These are phyloP conservation scores for Rhododendron simsii DNA, from an alignment of 148 eudicot genomes.

Conservation along the genomic window DNA sequence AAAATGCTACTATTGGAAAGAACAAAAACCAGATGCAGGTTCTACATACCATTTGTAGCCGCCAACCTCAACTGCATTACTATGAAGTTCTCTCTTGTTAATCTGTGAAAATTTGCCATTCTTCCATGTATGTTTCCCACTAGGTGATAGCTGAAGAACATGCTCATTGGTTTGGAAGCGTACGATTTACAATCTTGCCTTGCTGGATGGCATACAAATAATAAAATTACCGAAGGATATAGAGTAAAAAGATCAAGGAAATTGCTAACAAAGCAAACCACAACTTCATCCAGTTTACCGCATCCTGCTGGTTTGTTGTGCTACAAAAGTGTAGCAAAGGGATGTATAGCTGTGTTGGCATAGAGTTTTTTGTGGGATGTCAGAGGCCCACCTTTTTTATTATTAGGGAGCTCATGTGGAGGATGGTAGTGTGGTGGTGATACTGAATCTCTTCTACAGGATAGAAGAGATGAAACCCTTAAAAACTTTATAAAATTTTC, in stretches of 20 bases:
- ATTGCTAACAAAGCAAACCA: not conserved
- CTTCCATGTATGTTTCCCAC: too few relatives aligned
- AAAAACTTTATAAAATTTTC: not conserved
- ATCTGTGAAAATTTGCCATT: too few relatives aligned
- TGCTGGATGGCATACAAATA: not conserved
- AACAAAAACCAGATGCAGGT: not conserved
- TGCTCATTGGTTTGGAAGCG: not conserved
- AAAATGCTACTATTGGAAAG: not conserved
- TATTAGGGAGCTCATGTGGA: not conserved
- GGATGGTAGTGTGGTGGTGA: not conserved
- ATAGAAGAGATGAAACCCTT: not conserved
- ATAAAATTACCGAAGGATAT: not conserved
- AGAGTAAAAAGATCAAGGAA: not conserved
- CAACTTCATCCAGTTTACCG: not conserved
- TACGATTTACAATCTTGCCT: not conserved
- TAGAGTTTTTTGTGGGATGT: not conserved
- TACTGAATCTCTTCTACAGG: not conserved
- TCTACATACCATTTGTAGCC: constrained; percentile 24
- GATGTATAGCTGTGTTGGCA: not conserved
- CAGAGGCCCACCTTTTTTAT: not conserved
- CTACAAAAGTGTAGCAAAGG: not conserved
- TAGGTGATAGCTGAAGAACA: too few relatives aligned
- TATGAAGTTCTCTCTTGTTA: not conserved
- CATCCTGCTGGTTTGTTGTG: not conserved
- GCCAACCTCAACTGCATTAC: too few relatives aligned